Conservation (phyloP, 345 rosid genomes). For the Pelargonium nanum region DNA sequence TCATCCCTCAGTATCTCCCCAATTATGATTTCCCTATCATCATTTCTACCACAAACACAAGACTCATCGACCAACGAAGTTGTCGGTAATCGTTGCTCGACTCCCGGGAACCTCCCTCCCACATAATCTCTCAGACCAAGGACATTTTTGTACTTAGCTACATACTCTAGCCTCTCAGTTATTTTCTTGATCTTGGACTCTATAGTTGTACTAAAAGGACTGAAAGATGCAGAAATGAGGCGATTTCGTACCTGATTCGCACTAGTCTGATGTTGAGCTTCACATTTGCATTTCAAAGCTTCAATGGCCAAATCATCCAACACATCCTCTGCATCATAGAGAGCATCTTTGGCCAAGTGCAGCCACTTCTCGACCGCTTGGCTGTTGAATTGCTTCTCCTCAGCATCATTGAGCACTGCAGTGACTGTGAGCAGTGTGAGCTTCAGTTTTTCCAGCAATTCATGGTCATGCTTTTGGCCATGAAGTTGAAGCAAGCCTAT, state of each 20-base stretch:
- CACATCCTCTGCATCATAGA: constrained; percentile 22
- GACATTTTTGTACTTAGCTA: constrained; percentile 6
- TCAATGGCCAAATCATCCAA: constrained; percentile 20
- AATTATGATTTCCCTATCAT: constrained; percentile 12
- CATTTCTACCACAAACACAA: constrained; percentile 13
- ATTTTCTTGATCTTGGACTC: constrained; percentile 11
- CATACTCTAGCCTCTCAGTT: constrained; percentile 5
- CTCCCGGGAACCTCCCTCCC: neutral
- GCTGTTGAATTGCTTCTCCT: constrained; percentile 16
- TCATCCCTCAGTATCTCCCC: constrained; percentile 1
- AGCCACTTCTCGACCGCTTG: constrained; percentile 13
- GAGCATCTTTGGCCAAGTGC: constrained; percentile 8
- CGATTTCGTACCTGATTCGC: constrained; percentile 7
- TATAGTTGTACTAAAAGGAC: constrained; percentile 3
- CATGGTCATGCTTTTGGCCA: neutral
- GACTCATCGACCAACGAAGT: constrained; percentile 13
- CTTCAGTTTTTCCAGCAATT: constrained; percentile 12
- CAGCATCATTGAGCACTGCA: constrained; percentile 20
- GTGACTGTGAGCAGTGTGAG: neutral
- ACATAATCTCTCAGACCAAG: constrained; percentile 3
- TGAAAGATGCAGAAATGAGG: constrained; percentile 2
- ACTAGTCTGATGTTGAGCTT: neutral
- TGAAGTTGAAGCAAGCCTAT: constrained; percentile 4
- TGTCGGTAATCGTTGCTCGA: neutral
- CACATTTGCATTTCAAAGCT: constrained; percentile 10